These are phyloP conservation scores for Quercus ilex DNA, from an alignment of 306 rosid species.

Conservation along the genomic window DNA sequence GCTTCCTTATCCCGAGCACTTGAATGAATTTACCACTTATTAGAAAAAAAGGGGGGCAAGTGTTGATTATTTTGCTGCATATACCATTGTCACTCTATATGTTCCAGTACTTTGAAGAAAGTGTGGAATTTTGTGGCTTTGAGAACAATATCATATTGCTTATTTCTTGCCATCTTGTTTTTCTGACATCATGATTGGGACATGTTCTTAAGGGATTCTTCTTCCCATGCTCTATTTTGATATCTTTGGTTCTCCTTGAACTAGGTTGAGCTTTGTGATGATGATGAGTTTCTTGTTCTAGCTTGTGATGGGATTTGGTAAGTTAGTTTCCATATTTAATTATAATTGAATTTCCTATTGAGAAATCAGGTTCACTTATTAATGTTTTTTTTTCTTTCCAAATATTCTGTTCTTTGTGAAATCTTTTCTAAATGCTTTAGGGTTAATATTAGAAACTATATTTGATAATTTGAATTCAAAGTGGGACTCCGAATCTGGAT, in stretches of 20 bases:
- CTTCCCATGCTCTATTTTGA: background rate
- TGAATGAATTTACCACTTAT: no score
- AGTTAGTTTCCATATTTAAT: conserved; percentile 16
- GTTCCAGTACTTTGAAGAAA: background rate
- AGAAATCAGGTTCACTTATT: background rate
- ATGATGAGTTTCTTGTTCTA: conserved; percentile 87
- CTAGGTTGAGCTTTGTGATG: conserved; percentile 81
- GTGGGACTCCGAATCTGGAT: background rate
- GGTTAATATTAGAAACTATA: background rate
- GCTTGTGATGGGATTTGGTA: conserved; percentile 99
- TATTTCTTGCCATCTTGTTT: background rate
- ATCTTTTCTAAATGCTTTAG: background rate
- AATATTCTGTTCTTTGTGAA: background rate
- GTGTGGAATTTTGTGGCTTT: background rate
- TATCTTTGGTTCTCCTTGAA: conserved; percentile 13
- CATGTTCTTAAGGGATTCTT: background rate
- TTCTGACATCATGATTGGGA: conserved; percentile 8
- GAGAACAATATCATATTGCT: background rate
- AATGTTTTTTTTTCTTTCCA: background rate
- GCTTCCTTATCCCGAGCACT: no score
- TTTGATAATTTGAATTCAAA: background rate
- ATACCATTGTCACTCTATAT: background rate
- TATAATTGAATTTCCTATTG: background rate
- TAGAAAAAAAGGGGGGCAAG: background rate
- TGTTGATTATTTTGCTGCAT: background rate